Evolutionary conservation across 2,329 filamentous ascomycete genomes (phyloP).

Genomic region (Graphilbum sp.): DNA sequence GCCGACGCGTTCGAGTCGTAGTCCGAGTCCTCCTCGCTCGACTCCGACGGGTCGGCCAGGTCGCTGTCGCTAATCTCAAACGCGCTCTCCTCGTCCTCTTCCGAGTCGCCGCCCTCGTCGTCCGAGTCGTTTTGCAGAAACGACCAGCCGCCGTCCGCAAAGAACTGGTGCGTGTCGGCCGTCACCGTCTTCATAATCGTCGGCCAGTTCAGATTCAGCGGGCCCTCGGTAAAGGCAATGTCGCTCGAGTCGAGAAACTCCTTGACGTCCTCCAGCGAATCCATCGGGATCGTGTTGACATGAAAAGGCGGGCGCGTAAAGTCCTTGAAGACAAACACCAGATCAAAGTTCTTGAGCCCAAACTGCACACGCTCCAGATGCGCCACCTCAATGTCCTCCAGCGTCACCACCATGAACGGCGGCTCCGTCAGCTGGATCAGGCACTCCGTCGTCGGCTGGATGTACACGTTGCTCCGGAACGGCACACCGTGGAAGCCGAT

Average conservation of each 20-base stretch:
- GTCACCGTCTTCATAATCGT: slow-evolving; percentile 99
- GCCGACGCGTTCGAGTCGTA: slow-evolving; percentile 81
- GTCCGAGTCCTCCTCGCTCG: slow-evolving; percentile 70
- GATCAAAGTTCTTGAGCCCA: slow-evolving; percentile 95
- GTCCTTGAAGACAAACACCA: slow-evolving; percentile 97
- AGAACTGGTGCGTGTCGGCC: slow-evolving; percentile 87
- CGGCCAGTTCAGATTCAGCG: slow-evolving; percentile 94
- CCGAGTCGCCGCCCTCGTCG: slow-evolving; percentile 58
- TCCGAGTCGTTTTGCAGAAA: slow-evolving; percentile 83
- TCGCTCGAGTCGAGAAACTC: slow-evolving; percentile 95
- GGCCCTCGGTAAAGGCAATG: slow-evolving; percentile 85
- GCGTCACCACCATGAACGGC: slow-evolving; percentile 87
- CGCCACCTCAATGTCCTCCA: slow-evolving; percentile 91
- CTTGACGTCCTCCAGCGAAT: slow-evolving; percentile 86
- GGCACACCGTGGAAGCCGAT: slow-evolving; percentile 95
- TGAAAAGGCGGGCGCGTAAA: slow-evolving; percentile 81
- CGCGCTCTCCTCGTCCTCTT: slow-evolving; percentile 77
- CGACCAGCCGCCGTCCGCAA: slow-evolving; percentile 85
- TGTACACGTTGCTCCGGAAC: slow-evolving; percentile 85
- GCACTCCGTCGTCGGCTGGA: slow-evolving; percentile 92
- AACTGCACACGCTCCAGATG: slow-evolving; percentile 94
- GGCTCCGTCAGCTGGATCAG: slow-evolving; percentile 93
- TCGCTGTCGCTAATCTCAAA: slow-evolving; percentile 87
- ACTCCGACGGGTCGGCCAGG: slow-evolving; percentile 63
- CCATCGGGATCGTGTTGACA: slow-evolving; percentile 95